Conservation (phyloP, 23 red algal genomes). For the Agarophyton chilense region DNA sequence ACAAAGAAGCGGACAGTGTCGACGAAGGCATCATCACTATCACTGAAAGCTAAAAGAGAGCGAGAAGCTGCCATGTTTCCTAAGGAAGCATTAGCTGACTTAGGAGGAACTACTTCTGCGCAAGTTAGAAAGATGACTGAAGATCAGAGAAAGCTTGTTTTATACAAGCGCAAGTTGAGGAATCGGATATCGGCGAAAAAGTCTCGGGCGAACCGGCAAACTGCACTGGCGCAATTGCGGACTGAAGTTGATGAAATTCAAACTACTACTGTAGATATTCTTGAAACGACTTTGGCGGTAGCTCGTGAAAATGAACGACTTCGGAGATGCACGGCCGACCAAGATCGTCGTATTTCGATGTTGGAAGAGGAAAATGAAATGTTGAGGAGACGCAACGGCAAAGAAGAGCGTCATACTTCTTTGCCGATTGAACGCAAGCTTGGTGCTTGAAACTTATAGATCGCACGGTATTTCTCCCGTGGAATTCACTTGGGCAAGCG, state of each 20-base stretch:
- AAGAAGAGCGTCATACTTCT: not conserved
- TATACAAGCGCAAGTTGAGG: slow-evolving; percentile 80
- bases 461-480: not conserved
- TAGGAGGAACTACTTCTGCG: slow-evolving; percentile 75
- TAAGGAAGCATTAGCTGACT: slow-evolving; percentile 31
- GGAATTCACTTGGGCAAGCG: not conserved
- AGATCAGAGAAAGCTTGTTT: slow-evolving; percentile 61
- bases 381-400: not conserved
- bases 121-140: slow-evolving; percentile 72
- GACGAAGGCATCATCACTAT: not conserved
- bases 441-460: not conserved
- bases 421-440: slow-evolving; percentile 13
- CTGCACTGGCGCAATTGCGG: slow-evolving; percentile 40
- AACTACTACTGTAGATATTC: not conserved
- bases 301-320: slow-evolving; percentile 36
- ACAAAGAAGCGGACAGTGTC: not conserved
- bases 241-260: slow-evolving; percentile 58
- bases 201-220: slow-evolving; percentile 52
- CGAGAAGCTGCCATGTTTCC: slow-evolving; percentile 49
- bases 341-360: not conserved
- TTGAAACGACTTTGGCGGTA: slow-evolving; percentile 1
- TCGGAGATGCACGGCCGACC: not conserved
- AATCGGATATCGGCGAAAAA: slow-evolving; percentile 70
- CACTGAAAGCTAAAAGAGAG: slow-evolving; percentile 47
- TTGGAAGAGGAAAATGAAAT: not conserved